Evolutionary conservation across 139 green algal genomes (phyloP), one percentile per base, ranked within the genome.

Genomic region (Mychonastes homosphaera): DNA sequence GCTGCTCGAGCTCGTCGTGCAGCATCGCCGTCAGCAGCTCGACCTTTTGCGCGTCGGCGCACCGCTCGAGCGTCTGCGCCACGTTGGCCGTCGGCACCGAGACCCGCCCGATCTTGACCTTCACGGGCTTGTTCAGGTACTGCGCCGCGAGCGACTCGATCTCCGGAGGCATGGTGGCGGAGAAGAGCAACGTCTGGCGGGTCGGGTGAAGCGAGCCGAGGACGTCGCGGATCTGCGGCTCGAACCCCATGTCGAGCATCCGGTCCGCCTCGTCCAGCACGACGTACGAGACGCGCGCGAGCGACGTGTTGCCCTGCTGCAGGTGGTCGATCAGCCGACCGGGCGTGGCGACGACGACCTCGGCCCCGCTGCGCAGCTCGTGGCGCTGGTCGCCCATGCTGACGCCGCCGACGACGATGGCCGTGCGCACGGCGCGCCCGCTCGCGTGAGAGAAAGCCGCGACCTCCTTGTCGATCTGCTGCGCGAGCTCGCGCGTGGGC

Each of bases 381-480:
- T 77, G 59, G 16, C 87, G 74, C 76, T 95, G 87, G 28, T 89
- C 87, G 49, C 83, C 76, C 61, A 77, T 79, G n/a, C 41, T 44
- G 12, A 86, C 64, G 26, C 79, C 79, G 23, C 81, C 79, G 53
- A 86, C 79, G 21, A 86, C 76, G 32, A 86, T 86, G 49, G 57
- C 64, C 5, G 66, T 79, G 64, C 63, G 75, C 61, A 76, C 80
- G 46, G 26, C 54, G 47, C 58, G 72, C 56, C 58, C 84, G 78
- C 58, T 82, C 76, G 39, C 80, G 56, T 35, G 72, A 57, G 74
- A 87, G 47, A 86, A 86, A 1, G 75, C 73, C 18, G 57, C 70
- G 16, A 36, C 91, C 43, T 97, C 92, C 68, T 95, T 95, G 75
- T 98, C 92, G 40, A 99, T 98, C 77, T 99, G 93, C 81, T 99